Evolutionary conservation across 202 grass and related monocot genomes (phyloP), one percentile per base, ranked within the genome.

Genomic region (Brachypodium distachyon): DNA sequence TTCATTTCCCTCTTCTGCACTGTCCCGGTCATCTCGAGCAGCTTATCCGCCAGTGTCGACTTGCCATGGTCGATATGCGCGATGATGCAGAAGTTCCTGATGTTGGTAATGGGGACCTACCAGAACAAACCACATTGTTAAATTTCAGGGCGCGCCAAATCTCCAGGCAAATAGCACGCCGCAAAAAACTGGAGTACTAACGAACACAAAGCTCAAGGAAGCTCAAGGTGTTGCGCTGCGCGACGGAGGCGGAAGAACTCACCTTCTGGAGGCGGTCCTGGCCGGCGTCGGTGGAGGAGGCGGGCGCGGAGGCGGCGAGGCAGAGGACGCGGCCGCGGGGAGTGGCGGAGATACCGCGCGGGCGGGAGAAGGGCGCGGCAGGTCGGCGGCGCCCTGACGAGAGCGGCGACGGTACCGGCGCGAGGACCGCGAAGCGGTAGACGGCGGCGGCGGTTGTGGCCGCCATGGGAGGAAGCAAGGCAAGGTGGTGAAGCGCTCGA

Each of bases 1-100:
- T 98, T 98, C 95, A 98, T 98, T 44, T 98, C 95, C 83, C 95
- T 90, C 40, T 92, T 94, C 79, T 90, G 91, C 76, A 98, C 89
- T 0, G 95, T 98, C 22, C 95, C 95, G 0, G 89, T 94, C 46
- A 92, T 38, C 74, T 98, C 89, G 7, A 98, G 86, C 49, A 98
- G 76, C 80, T 98, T 98, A 88, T 98, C 95, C 4, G 95, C 95
- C 80, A 98, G 88, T n/a, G 95, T 98, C 22, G 95, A 98, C 61
- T 98, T 98, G 36, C 95, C 91, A 40, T 98, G 95, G 78, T 98
- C 95, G 74, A 98, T 98, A 36, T 98, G 95, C 4, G 91, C 95
- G 76, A 98, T 98, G 65, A 98, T 94, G 61, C 76, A 87, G 73
- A 98, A 98, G 51, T 98, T 98, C 86, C 95, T 94, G 70, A 98